Evolutionary conservation across 2,329 filamentous ascomycete genomes (phyloP).

Genomic region (Trichoderma pleuroti): DNA sequence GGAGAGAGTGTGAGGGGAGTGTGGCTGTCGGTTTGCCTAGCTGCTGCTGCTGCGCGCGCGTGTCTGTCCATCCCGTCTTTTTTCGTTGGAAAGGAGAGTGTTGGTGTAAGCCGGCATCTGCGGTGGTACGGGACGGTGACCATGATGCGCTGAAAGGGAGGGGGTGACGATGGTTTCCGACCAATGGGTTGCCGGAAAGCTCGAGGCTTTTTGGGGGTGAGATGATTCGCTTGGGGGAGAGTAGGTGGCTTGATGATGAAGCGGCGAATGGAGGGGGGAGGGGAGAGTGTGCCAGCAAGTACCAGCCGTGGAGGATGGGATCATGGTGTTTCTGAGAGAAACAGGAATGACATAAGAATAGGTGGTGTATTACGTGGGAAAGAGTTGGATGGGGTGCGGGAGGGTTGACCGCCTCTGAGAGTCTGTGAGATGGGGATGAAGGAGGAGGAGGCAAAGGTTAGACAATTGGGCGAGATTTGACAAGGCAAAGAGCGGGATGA

Average conservation of each 20-base stretch:
- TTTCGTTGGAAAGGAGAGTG: not conserved
- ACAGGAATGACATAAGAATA: slow-evolving; percentile 13
- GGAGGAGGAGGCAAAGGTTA: not conserved
- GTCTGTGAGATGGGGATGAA: not conserved
- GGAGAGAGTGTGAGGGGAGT: not conserved
- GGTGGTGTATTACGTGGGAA: slow-evolving; percentile 1
- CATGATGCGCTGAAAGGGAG: not conserved
- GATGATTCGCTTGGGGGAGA: not conserved
- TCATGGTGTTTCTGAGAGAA: not conserved
- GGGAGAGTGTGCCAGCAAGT: not conserved
- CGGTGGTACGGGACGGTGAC: slow-evolving; percentile 1
- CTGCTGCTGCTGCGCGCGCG: not conserved
- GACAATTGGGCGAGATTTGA: not conserved
- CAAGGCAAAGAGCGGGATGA: not conserved
- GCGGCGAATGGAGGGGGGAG: not conserved
- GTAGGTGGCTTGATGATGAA: not conserved
- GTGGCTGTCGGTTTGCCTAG: not conserved
- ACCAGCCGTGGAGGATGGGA: not conserved
- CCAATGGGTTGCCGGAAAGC: not conserved
- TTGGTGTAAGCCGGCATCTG: not conserved
- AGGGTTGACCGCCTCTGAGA: not conserved
- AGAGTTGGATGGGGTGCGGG: not conserved
- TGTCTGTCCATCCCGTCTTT: not conserved
- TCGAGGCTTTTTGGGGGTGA: not conserved
- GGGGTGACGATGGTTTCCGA: not conserved